These are phyloP conservation scores for Aspergillus sp. DNA, from an alignment of 2,329 filamentous ascomycete species.

Conservation along the genomic window DNA sequence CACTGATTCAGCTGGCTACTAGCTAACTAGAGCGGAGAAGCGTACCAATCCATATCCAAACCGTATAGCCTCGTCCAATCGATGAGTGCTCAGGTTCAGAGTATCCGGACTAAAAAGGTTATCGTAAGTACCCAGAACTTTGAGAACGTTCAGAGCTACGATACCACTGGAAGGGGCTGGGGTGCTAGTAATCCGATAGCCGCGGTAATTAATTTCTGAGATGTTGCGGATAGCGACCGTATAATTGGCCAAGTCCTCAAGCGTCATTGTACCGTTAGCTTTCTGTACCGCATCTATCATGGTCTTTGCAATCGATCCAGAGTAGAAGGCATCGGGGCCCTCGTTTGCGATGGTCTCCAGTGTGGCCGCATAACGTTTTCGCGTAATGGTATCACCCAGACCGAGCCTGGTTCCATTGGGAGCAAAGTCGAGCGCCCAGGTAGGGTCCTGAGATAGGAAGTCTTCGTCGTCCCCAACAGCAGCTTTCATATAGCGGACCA, in stretches of 20 bases:
- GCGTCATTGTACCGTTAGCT: conserved; percentile 79
- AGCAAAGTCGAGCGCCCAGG: conserved; percentile 87
- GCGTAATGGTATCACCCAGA: conserved; percentile 75
- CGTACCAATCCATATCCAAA: conserved; percentile 73
- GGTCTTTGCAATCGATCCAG: conserved; percentile 69
- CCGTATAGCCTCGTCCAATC: conserved; percentile 82
- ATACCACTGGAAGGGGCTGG: conserved; percentile 77
- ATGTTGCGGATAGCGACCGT: conserved; percentile 64
- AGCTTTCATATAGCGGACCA: conserved; percentile 70
- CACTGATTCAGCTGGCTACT: not conserved
- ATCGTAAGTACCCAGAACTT: conserved; percentile 77
- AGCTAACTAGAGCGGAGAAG: not conserved
- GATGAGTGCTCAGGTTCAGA: conserved; percentile 72
- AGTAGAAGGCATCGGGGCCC: conserved; percentile 74
- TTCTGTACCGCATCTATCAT: conserved; percentile 70
- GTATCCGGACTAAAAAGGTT: conserved; percentile 60
- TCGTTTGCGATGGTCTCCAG: conserved; percentile 73
- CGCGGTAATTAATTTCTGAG: conserved; percentile 66
- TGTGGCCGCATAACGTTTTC: conserved; percentile 77
- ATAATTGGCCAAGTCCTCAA: conserved; percentile 76
- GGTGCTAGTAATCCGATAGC: conserved; percentile 65
- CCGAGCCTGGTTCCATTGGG: conserved; percentile 73
- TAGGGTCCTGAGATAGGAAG: conserved; percentile 73
- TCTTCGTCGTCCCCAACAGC: conserved; percentile 54
- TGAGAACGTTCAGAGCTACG: conserved; percentile 74